Evolutionary conservation across 176 grass and related monocot genomes (phyloP).

Genomic region (Rhynchospora pubera): DNA sequence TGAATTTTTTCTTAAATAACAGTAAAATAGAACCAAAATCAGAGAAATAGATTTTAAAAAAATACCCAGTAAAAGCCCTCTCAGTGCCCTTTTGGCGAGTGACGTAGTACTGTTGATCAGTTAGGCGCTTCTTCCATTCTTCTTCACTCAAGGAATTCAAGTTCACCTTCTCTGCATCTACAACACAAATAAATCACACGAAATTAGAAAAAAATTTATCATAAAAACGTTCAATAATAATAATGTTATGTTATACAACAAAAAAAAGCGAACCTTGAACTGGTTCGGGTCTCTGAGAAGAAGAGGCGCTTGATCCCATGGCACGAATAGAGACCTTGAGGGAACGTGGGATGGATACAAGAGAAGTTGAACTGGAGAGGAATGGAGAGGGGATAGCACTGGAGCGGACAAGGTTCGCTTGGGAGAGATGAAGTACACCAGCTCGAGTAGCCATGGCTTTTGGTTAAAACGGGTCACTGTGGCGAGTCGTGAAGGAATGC

Average conservation of each 20-base stretch:
- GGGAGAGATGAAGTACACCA: background rate
- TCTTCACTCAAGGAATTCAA: conserved; percentile 44
- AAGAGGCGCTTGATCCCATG: conserved; percentile 19
- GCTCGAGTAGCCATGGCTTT: conserved; percentile 4
- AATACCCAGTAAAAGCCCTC: conserved; percentile 80
- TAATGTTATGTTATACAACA: background rate
- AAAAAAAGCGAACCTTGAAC: background rate
- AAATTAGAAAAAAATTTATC: background rate
- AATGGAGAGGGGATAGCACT: background rate
- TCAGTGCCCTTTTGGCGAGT: conserved; percentile 81
- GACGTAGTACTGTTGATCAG: conserved; percentile 62
- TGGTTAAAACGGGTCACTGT: background rate
- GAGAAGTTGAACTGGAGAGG: background rate
- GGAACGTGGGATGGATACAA: background rate
- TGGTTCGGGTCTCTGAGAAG: background rate
- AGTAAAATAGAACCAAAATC: background rate
- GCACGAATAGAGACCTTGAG: background rate
- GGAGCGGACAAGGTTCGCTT: background rate
- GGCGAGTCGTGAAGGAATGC: background rate
- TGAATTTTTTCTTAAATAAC: background rate
- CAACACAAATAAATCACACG: background rate
- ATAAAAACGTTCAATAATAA: no score
- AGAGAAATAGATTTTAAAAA: background rate
- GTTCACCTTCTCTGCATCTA: conserved; percentile 28
- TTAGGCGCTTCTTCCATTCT: conserved; percentile 68